Base-by-base conservation (phyloP, 495 filamentous ascomycete species). In the Physcia stellaris region DNA sequence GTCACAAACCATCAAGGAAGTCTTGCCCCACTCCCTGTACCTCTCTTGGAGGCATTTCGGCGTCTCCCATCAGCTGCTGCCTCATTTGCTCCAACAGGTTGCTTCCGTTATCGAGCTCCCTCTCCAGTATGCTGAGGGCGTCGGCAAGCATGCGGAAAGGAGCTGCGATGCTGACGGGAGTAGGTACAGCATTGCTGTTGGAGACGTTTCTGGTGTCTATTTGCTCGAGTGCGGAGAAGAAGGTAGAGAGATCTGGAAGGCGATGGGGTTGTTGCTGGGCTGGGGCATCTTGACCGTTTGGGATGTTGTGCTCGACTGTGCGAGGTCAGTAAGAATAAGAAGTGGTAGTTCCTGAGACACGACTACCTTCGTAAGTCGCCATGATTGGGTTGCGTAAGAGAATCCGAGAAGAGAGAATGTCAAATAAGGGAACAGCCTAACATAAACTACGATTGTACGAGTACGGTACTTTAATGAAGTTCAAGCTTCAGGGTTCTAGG, bases 231-330 rank as follows among this genome's bases (percentile, higher is more conserved):
- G 79, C 76, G 30, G 77, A 64, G 64, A 80, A 86, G 73, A 96
- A 95, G 57, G 79, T 83, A 32, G 80, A 79, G 60, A 94, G 80
- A 62, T 93, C 84, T 26, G 85, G 75, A 32, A 83, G 82, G 35
- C 76, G 77, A 41, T 49, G 63, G 48, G 46, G 63, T 26, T 40
- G 51, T 43, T 37, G 61, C 46, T 22, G 52, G 31, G 43, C 42
- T 35, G 40, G 52, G 42, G 39, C 63, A 60, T 57, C 35, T 40
- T 50, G 39, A 27, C 42, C 28, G n/a, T 54, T 37, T 19, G 52
- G 54, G 42, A 54, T 82, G 54, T 79, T 80, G 66, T 95, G 87
- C 58, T 94, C 87, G 53, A 88, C 86, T 94, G 48, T n/a, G 15
- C 32, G 4, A 21, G 24, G 41, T 4, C 0, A 18, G 35, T 28